A percentile compares a stretch with the other conserved stretches of the same genome.
Conservation (phyloP, 306 rosid genomes). For the Gynostemma pentaphyllum region DNA sequence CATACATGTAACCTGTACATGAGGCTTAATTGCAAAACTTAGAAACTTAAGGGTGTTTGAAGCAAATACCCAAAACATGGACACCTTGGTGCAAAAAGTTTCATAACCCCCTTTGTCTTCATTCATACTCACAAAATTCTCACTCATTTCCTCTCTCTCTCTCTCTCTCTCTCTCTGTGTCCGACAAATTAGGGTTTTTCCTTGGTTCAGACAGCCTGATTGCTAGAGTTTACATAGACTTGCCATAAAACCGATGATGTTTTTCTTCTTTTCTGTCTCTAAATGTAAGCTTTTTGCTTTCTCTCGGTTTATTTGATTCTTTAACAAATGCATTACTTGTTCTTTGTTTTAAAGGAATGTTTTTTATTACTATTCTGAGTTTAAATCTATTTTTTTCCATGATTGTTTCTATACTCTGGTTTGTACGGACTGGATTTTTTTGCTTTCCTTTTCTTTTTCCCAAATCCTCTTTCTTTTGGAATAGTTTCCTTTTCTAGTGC, state of each 20-base stretch:
- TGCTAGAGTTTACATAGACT: background rate
- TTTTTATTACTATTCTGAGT: background rate
- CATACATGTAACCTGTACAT: too few species aligned
- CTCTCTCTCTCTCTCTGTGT: constrained; percentile 4
- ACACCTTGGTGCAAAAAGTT: constrained; percentile 20
- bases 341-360: background rate
- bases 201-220: constrained; percentile 12
- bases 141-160: too few species aligned
- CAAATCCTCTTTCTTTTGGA: background rate
- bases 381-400: background rate
- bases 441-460: background rate
- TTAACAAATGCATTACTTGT: background rate
- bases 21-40: constrained; percentile 1
- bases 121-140: background rate
- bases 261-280: constrained; percentile 3
- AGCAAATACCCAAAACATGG: background rate
- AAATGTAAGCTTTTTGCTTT: constrained; percentile 15
- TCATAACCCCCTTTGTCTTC: background rate
- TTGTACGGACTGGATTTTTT: background rate
- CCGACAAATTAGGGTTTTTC: constrained; percentile 29
- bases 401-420: background rate
- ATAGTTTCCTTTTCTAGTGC: constrained; percentile 2
- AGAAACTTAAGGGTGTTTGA: background rate
- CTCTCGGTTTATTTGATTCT: background rate
- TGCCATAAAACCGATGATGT: background rate